These are phyloP conservation scores for Yamadazyma philogaea DNA, from an alignment of 805 yeast genomes.

Conservation along the genomic window DNA sequence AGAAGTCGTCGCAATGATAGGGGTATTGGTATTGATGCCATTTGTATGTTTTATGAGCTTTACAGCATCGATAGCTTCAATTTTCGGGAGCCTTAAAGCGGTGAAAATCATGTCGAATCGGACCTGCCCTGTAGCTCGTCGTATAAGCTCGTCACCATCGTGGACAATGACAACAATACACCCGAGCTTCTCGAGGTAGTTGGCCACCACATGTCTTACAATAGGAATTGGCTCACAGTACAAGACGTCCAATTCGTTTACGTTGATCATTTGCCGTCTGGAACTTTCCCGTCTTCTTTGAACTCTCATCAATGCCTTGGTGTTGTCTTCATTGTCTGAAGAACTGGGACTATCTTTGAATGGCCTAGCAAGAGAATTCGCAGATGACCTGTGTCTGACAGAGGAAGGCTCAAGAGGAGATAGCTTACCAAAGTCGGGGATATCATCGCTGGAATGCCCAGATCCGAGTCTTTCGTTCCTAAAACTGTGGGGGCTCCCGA, in stretches of 20 bases:
- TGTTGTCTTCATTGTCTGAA: conserved; percentile 60
- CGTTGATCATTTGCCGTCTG: conserved; percentile 20
- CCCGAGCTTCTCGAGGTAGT: conserved; percentile 63
- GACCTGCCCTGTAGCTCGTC: conserved; percentile 78
- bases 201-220: conserved; percentile 63
- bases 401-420: conserved; percentile 12
- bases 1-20: conserved; percentile 72
- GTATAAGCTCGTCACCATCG: conserved; percentile 77
- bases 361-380: conserved; percentile 23
- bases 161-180: conserved; percentile 77
- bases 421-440: conserved; percentile 15
- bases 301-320: conserved; percentile 45
- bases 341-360: conserved; percentile 48
- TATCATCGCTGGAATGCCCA: conserved; percentile 15
- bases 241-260: conserved; percentile 57
- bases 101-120: conserved; percentile 82
- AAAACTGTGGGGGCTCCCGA: conserved; percentile 12
- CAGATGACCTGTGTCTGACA: conserved; percentile 20
- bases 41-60: conserved; percentile 72
- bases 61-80: conserved; percentile 73
- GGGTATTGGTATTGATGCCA: conserved; percentile 74
- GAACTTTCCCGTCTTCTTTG: conserved; percentile 55
- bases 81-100: conserved; percentile 63
- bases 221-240: conserved; percentile 87
- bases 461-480: conserved; percentile 30